Percentiles rank a stretch among this genome's conserved stretches.
Conservation (phyloP, 306 rosid genomes). For the Astragalus glycyphyllos region DNA sequence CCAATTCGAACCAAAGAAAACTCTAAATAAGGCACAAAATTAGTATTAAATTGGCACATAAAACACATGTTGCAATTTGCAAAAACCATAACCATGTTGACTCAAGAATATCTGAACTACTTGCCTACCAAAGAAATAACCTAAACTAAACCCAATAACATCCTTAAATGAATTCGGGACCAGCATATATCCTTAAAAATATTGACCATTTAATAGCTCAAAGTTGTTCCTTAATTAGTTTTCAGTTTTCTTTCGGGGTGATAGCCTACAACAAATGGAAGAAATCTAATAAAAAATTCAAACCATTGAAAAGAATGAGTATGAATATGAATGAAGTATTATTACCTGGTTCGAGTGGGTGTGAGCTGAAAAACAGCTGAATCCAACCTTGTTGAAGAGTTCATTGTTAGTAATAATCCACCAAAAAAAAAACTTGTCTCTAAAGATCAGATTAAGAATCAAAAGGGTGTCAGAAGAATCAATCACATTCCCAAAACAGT, state of each 20-base stretch:
- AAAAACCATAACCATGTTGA: slow-evolving; percentile 6
- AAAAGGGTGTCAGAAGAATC: slow-evolving; percentile 34
- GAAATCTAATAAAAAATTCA: slow-evolving; percentile 25
- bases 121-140: slow-evolving; percentile 33
- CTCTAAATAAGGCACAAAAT: not conserved
- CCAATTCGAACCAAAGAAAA: not conserved
- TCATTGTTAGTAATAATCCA: slow-evolving; percentile 59
- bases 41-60: slow-evolving; percentile 6
- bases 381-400: slow-evolving; percentile 76
- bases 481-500: slow-evolving; percentile 33
- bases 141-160: slow-evolving; percentile 10
- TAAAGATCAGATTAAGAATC: slow-evolving; percentile 36
- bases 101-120: not conserved
- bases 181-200: not conserved
- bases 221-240: slow-evolving; percentile 12
- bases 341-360: slow-evolving; percentile 91
- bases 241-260: too few species aligned
- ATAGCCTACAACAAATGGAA: not conserved
- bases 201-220: not conserved
- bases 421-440: slow-evolving; percentile 37
- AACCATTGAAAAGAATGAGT: slow-evolving; percentile 20
- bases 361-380: slow-evolving; percentile 93
- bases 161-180: not conserved
- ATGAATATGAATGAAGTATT: not conserved
- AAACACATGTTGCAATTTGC: not conserved